These are phyloP conservation scores for Mortierella polycephala DNA, from an alignment of 371 early-diverging fungal species.

Conservation along the genomic window DNA sequence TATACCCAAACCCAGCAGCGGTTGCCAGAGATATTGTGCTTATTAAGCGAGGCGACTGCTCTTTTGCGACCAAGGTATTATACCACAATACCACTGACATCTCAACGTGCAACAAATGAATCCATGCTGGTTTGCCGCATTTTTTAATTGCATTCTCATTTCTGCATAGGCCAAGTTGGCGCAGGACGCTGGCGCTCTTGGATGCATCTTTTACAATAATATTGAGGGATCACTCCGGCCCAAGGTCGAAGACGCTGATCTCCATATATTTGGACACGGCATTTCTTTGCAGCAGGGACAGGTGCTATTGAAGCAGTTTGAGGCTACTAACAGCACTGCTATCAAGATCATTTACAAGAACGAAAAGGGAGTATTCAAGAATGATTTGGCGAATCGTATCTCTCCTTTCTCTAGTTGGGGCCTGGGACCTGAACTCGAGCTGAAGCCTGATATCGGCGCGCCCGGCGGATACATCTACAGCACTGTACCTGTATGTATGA, in stretches of 20 bases:
- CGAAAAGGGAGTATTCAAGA: constrained; percentile 48
- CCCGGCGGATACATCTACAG: constrained; percentile 83
- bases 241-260: constrained; percentile 18
- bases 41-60: constrained; percentile 70
- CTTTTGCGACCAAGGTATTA: constrained; percentile 59
- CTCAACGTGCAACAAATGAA: too few species aligned
- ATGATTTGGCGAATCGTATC: constrained; percentile 59
- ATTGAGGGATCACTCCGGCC: constrained; percentile 55
- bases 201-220: constrained; percentile 68
- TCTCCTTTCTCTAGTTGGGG: constrained; percentile 75
- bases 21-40: constrained; percentile 63
- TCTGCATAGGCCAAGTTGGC: constrained; percentile 54
- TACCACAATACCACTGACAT: not conserved
- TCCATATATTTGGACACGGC: constrained; percentile 37
- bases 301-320: constrained; percentile 20
- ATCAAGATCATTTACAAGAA: constrained; percentile 24
- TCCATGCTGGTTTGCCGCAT: too few species aligned
- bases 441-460: constrained; percentile 77
- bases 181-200: constrained; percentile 72
- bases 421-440: constrained; percentile 71
- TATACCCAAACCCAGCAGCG: constrained; percentile 21
- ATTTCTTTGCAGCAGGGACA: constrained; percentile 29
- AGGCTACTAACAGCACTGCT: constrained; percentile 11
- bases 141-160: not conserved
- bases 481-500: constrained; percentile 61